Evolutionary conservation across 805 yeast species (phyloP).

Genomic region (Candida oleophila): DNA sequence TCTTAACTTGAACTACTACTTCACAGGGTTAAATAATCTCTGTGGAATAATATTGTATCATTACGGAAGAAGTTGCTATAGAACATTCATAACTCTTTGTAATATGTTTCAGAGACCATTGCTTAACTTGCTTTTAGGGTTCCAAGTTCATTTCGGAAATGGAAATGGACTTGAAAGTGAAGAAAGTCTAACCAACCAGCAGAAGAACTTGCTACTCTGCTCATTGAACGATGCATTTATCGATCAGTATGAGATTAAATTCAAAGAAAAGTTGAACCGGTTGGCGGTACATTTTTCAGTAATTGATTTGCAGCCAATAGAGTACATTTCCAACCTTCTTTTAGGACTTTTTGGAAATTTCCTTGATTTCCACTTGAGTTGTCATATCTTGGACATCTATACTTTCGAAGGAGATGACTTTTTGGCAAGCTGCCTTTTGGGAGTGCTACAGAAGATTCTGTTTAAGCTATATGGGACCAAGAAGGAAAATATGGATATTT

Average conservation of each 20-base stretch:
- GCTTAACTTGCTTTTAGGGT: conserved; percentile 12
- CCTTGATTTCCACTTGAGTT: conserved; percentile 45
- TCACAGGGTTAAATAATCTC: conserved; percentile 34
- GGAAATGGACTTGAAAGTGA: not conserved
- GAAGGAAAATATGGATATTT: conserved; percentile 41
- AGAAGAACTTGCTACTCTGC: conserved; percentile 3
- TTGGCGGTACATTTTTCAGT: conserved; percentile 51
- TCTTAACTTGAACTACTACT: conserved; percentile 22
- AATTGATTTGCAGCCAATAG: conserved; percentile 39
- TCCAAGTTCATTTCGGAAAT: conserved; percentile 7
- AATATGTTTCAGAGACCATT: conserved; percentile 37
- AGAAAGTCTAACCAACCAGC: conserved; percentile 1
- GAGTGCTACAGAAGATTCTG: conserved; percentile 47
- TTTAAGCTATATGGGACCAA: conserved; percentile 50
- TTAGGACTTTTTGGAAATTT: conserved; percentile 46
- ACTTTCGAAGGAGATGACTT: conserved; percentile 60
- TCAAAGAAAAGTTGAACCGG: conserved; percentile 41
- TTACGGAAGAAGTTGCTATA: conserved; percentile 25
- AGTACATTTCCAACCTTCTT: conserved; percentile 41
- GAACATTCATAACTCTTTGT: conserved; percentile 39
- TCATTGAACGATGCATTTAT: conserved; percentile 12
- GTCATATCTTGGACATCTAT: conserved; percentile 55
- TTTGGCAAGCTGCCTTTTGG: conserved; percentile 53
- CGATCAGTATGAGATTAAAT: conserved; percentile 45
- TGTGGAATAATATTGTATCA: conserved; percentile 42